Conservation (phyloP, 768 basidiomycete species). For the Auricularia sp. region DNA sequence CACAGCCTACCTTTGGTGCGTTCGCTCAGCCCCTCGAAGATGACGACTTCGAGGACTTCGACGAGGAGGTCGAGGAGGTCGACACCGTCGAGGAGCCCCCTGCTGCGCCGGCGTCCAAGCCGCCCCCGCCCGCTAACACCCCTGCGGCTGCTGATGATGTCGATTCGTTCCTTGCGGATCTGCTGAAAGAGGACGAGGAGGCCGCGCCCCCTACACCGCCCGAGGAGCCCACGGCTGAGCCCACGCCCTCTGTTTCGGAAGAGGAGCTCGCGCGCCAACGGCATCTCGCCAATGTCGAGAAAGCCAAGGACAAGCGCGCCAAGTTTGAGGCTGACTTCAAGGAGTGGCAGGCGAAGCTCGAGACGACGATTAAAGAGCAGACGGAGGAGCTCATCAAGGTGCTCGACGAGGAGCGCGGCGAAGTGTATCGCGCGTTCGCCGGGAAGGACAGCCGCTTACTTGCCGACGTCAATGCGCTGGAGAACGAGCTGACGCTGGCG, state of each 20-base stretch:
- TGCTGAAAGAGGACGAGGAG: background rate
- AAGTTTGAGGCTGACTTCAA: background rate
- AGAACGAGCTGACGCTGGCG: background rate
- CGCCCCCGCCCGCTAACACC: background rate
- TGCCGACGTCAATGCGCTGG: background rate
- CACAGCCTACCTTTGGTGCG: background rate
- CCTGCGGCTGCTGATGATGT: background rate
- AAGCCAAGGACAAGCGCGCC: background rate
- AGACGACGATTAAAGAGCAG: background rate
- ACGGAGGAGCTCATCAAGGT: background rate
- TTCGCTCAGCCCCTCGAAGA: background rate
- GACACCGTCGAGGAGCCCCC: background rate
- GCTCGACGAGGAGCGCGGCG: background rate
- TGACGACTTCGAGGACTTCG: background rate
- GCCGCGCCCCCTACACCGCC: background rate
- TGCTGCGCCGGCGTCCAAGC: background rate
- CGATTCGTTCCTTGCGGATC: background rate
- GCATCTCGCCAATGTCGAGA: background rate
- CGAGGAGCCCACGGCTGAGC: background rate
- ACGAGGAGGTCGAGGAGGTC: background rate
- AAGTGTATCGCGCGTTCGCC: background rate
- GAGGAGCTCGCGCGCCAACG: background rate
- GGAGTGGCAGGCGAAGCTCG: background rate
- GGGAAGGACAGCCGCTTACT: background rate
- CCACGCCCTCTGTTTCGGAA: background rate